phyloP scores from a whole-genome alignment of 768 basidiomycete species.

The Aureoboletus auriporus region DNA sequence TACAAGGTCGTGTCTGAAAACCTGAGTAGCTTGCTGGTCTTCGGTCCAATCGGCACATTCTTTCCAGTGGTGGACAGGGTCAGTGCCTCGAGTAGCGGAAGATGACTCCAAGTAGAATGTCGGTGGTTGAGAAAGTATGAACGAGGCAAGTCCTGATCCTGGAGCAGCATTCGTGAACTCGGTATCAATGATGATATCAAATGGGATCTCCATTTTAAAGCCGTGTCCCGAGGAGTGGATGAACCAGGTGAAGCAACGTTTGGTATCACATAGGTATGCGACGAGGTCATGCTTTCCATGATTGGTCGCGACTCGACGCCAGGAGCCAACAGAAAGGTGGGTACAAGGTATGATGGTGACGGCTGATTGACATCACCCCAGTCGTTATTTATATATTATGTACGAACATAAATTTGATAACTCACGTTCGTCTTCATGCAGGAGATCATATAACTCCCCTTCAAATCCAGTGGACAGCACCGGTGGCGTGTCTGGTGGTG shows the following conservation, averaged over 20 bases:
- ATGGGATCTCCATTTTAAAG: conserved; percentile 85
- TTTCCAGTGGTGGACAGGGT: conserved; percentile 49
- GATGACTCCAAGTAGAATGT: conserved; percentile 61
- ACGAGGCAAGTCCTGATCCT: conserved; percentile 55
- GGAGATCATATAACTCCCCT: conserved; percentile 55
- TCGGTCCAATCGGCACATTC: conserved; percentile 76
- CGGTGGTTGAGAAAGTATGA: conserved; percentile 65
- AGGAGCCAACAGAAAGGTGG: conserved; percentile 70
- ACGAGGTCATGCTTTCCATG: conserved; percentile 60
- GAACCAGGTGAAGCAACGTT: conserved; percentile 72
- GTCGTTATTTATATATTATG: background rate
- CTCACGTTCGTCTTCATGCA: conserved; percentile 78
- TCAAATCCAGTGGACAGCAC: conserved; percentile 50
- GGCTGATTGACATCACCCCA: conserved; percentile 36
- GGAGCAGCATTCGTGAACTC: conserved; percentile 53
- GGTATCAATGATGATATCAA: conserved; percentile 55
- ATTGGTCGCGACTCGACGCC: conserved; percentile 67
- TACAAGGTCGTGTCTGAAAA: conserved; percentile 60
- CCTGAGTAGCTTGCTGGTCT: conserved; percentile 58
- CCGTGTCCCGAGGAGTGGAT: conserved; percentile 67
- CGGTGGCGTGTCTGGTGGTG: conserved; percentile 48
- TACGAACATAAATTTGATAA: conserved; percentile 1
- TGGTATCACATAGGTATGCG: conserved; percentile 68
- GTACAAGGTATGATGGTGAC: conserved; percentile 74
- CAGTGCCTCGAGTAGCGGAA: conserved; percentile 26